Base-by-base conservation (phyloP, 805 yeast species). In the Hanseniaspora valbyensis region DNA sequence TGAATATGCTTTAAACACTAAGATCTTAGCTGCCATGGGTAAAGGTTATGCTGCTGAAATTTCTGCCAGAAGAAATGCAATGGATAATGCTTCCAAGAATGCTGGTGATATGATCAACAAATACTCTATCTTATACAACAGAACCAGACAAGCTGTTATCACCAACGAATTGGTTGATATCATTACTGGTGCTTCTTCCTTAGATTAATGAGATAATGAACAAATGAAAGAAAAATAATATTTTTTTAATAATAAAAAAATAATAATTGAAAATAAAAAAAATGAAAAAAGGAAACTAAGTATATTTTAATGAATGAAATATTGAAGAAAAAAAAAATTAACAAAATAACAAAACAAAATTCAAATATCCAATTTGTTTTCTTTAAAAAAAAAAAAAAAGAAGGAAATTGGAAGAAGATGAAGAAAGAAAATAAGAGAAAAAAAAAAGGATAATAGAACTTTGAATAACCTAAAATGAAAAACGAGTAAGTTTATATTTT, bases 161-260 rank as follows among this genome's bases (percentile, higher is more conserved):
- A 89, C 97, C 72, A 92, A 92, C 80, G 98, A 92, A 78, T 77
- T 92, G 81, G 98, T 92, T 66, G 98, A 92, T 75, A 92, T 92
- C 66, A 90, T 92, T 71, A 92, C 98, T 64, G 98, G 98, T 88
- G 98, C 98, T 65, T 87, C 97, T 57, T 87, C 97, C 54, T 81
- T 92, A 74, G 95, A 84, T 75, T 90, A 83, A 68, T 40, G 45
- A 19, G 26, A 33, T 34, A 26, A 48, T 44, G 41, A 26, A 37
- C 19, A 26, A 22, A 28, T 30, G 29, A 25, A 34, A 29, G 40
- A n/a, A 24, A 41, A n/a, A 21, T 41, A 18, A 34, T 42, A 21
- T 41, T 24, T 29, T 41, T 19, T 24, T 36, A 38, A 34, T 30
- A 21, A 40, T 32, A 30, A 25, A 21, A 40, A 40, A 29, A 39